Evolutionary conservation across 83 land plant genomes (phyloP), one percentile per base, ranked within the genome.

Genomic region (Thuja plicata): DNA sequence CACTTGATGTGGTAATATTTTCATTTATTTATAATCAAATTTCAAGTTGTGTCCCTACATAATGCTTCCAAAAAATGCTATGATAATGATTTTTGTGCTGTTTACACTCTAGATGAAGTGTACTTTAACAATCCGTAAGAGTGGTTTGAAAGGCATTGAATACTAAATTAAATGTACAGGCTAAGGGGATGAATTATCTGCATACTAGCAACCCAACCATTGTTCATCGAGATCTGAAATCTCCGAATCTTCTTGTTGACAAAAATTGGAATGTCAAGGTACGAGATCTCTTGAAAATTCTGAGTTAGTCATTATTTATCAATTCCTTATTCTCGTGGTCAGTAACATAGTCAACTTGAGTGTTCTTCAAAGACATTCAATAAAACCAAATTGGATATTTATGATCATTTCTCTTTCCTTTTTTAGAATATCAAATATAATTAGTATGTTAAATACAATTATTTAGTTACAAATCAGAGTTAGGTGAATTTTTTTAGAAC

Each of bases 211-310:
- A 94, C 88, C 96, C 96, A 46, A 88, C 94, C 13, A 94, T 95
- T 87, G 96, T 95, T 30, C 96, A 95, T 87, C 91, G 96, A 76
- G 96, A 95, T 89, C 87, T 95, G 89, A 95, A 95, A 82, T 90
- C 96, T 48, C 96, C 96, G 86, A 95, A 95, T 90, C 96, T 95
- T 90, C 95, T 95, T 87, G 96, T 95, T 76, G 96, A 93, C 90
- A 95, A 94, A 89, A 95, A 95, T 78, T 95, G 96, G 96, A 95
- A 91, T 87, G 96, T 95, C 60, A 95, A 95, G 95, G 96, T 95
- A 89, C 17, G 88, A 40, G 13, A 52, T 84, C 54, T 32, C 32
- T 15, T 19, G 16, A 84, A 32, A 50, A 34, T 32, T 50, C 38
- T 1, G 17, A 84, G 57, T 34, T 32, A 48, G 40, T 30, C 62